A percentile compares a stretch with the other conserved stretches of the same genome.
phyloP scores from a whole-genome alignment of 1,139 yeast species.

The Pneumocystis carinii region DNA sequence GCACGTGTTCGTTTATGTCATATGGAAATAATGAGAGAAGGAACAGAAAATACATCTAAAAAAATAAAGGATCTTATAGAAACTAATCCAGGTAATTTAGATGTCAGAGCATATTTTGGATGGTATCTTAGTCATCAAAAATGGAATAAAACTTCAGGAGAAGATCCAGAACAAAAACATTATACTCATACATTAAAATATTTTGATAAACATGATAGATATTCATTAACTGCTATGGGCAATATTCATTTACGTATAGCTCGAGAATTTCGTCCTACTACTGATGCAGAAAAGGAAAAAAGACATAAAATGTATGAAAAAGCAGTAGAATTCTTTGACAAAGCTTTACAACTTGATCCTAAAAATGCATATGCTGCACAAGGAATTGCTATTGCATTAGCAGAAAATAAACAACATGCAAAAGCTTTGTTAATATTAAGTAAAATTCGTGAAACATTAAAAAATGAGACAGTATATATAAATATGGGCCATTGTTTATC shows the following conservation, averaged over 20 bases:
- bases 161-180: constrained; percentile 52
- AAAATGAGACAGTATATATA: constrained; percentile 67
- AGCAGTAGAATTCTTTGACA: constrained; percentile 80
- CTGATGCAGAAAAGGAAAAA: constrained; percentile 45
- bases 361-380: constrained; percentile 92
- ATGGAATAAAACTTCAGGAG: constrained; percentile 34
- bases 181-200: constrained; percentile 74
- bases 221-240: constrained; percentile 80
- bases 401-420: constrained; percentile 60
- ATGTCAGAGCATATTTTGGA: constrained; percentile 79
- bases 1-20: constrained; percentile 13
- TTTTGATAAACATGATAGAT: constrained; percentile 67
- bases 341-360: constrained; percentile 72
- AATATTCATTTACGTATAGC: constrained; percentile 76
- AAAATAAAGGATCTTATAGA: constrained; percentile 43
- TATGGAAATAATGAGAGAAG: constrained; percentile 12
- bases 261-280: constrained; percentile 45
- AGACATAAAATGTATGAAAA: constrained; percentile 65
- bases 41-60: constrained; percentile 30
- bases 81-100: constrained; percentile 48
- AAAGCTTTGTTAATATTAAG: constrained; percentile 76
- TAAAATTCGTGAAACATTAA: constrained; percentile 77
- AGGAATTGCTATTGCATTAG: constrained; percentile 86
- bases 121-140: constrained; percentile 59
- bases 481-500: constrained; percentile 79